Base-by-base conservation (phyloP, 768 basidiomycete genomes). In the Leccinum longicurvipes region DNA sequence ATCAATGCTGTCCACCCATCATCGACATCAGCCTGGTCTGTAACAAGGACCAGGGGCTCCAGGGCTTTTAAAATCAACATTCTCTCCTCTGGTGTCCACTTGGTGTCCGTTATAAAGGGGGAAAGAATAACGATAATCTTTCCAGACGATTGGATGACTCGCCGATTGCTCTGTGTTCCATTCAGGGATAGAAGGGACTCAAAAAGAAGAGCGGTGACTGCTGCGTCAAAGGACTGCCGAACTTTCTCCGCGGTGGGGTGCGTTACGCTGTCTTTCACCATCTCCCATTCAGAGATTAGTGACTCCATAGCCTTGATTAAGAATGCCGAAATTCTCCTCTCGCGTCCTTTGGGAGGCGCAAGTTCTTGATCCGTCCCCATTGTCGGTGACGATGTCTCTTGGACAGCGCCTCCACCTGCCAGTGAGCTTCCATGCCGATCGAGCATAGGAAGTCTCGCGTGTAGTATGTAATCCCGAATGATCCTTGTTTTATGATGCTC, bases 381-480 rank as follows among this genome's bases (percentile, higher is more conserved):
- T 21, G 24, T 31, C 29, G 53, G 36, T 11, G 61, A 29, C 24
- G 55, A 11, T 27, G 61, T 53, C 19, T 57, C 63, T 34, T 50
- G 53, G 1, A 21, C 25, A 24, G 44, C 14, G 9, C 11, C 39
- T 42, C 49, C 17, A 47, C 47, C 51, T 3, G 27, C 28, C 23
- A 53, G 60, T 17, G 58, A 31, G n/a, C 21, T 58, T 45, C 29
- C 59, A 44, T 46, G 28, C 24, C 58, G 57, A 21, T 36, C 49
- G 61, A 80, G 74, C 2, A 67, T 50, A 0, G 87, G 86, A 21
- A 94, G 73, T 47, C 67, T 76, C n/a, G 87, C 86, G 53, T 80
- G 67, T 2, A 95, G 74, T 11, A 91, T 63, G 67, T 84, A 95
- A 58, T 89, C 82, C 12, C 85, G 83, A 53, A 95, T 85, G 25